phyloP scores from a whole-genome alignment of 768 basidiomycete genomes.

The Auriscalpium vulgare region DNA sequence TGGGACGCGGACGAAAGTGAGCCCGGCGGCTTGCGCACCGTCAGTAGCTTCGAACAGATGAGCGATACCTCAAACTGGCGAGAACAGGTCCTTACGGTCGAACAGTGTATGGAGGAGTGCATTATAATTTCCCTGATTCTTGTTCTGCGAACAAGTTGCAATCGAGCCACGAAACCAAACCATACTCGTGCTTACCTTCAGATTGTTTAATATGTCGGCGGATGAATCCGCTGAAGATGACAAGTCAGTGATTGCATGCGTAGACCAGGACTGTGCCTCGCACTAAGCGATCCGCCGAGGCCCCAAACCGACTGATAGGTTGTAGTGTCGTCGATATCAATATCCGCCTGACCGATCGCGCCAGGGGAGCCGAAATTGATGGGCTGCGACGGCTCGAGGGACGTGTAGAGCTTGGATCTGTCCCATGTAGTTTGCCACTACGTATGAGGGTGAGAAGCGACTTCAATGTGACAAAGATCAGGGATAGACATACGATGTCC shows the following conservation, averaged over 20 bases:
- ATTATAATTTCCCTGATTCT: slow-evolving; percentile 51
- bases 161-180: neutral
- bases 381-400: slow-evolving; percentile 31
- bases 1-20: slow-evolving; percentile 62
- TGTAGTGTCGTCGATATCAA: slow-evolving; percentile 45
- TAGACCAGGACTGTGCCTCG: slow-evolving; percentile 4
- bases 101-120: slow-evolving; percentile 52
- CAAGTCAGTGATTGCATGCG: slow-evolving; percentile 1
- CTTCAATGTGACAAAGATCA: neutral
- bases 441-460: neutral
- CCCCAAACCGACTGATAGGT: slow-evolving; percentile 60
- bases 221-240: slow-evolving; percentile 57
- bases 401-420: slow-evolving; percentile 40
- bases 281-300: slow-evolving; percentile 62
- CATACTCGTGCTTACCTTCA: slow-evolving; percentile 42
- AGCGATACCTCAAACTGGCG: neutral
- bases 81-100: slow-evolving; percentile 24
- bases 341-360: slow-evolving; percentile 49
- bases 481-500: neutral
- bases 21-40: slow-evolving; percentile 52
- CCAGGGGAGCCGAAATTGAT: slow-evolving; percentile 58
- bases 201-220: slow-evolving; percentile 46
- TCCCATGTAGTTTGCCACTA: slow-evolving; percentile 32
- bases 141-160: slow-evolving; percentile 25
- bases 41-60: slow-evolving; percentile 36